Evolutionary conservation across 2,329 filamentous ascomycete genomes (phyloP).

Genomic region (Stachybotrys chartarum): DNA sequence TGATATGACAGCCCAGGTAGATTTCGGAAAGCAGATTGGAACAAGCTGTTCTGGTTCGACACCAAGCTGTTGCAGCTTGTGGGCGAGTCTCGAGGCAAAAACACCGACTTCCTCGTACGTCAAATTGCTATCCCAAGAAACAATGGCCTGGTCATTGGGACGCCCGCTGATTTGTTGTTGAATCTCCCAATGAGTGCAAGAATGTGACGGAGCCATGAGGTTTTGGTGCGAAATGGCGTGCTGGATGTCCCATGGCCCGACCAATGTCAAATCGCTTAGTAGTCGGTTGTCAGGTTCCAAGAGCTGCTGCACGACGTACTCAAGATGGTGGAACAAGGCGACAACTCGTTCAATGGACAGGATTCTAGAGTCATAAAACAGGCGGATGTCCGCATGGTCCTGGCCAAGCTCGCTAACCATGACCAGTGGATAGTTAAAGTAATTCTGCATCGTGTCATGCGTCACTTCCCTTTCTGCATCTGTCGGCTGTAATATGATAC

Average conservation of each 20-base stretch:
- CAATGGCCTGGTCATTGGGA: slow-evolving; percentile 1
- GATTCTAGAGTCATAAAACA: not conserved
- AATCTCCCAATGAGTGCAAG: slow-evolving; percentile 10
- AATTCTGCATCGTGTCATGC: not conserved
- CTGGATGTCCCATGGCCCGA: not conserved
- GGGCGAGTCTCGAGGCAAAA: slow-evolving; percentile 2
- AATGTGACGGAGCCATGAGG: not conserved
- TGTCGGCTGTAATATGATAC: not conserved
- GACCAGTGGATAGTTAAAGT: not conserved
- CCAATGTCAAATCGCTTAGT: not conserved
- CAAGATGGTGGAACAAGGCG: not conserved
- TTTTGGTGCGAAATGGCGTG: not conserved
- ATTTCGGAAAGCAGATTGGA: slow-evolving; percentile 11
- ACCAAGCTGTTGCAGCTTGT: slow-evolving; percentile 4
- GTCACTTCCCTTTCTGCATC: not conserved
- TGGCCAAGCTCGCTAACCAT: not conserved
- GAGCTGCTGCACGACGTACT: not conserved
- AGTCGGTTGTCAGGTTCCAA: not conserved
- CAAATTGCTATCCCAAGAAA: slow-evolving; percentile 8
- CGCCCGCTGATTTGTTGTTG: slow-evolving; percentile 20
- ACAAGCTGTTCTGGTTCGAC: slow-evolving; percentile 6
- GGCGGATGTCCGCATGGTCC: not conserved
- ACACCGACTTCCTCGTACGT: slow-evolving; percentile 4
- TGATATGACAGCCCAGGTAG: slow-evolving; percentile 8
- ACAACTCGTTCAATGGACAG: not conserved